Conservation (phyloP, 2,329 filamentous ascomycete species). For the Septoria linicola region DNA sequence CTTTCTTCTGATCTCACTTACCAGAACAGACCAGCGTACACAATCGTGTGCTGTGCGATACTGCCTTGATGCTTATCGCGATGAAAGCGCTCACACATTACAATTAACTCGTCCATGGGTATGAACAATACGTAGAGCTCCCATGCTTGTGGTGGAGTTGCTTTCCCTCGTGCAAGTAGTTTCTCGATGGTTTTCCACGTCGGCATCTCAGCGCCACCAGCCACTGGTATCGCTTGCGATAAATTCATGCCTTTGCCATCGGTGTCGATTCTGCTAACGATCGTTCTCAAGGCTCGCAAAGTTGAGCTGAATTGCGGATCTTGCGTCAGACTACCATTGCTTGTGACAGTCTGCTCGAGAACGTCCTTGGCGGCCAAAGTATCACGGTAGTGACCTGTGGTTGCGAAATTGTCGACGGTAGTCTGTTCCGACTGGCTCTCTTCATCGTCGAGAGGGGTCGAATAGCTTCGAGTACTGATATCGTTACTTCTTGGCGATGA, state of each 20-base stretch:
- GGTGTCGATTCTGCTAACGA: slow-evolving; percentile 1
- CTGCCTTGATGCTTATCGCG: neutral
- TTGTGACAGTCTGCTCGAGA: slow-evolving; percentile 7
- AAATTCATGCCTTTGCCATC: neutral
- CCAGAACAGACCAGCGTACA: slow-evolving; percentile 4
- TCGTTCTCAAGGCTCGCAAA: neutral
- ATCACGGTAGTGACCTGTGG: slow-evolving; percentile 84
- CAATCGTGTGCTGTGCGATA: slow-evolving; percentile 5
- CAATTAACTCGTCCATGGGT: slow-evolving; percentile 5
- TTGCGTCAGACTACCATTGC: neutral
- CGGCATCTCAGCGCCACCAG: slow-evolving; percentile 1
- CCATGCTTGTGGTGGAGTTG: slow-evolving; percentile 2
- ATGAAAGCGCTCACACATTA: slow-evolving; percentile 5
- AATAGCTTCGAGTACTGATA: neutral
- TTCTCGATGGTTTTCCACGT: slow-evolving; percentile 1
- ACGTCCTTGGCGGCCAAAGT: slow-evolving; percentile 45
- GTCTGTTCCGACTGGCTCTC: neutral
- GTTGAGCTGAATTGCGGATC: slow-evolving; percentile 3
- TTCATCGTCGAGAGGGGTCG: neutral
- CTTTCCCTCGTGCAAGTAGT: slow-evolving; percentile 7
- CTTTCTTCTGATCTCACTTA: too few species aligned
- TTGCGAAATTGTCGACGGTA: slow-evolving; percentile 71
- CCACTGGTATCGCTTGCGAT: neutral
- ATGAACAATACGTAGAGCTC: slow-evolving; percentile 4
- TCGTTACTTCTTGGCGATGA: neutral